Evolutionary conservation across 1,284 basidiomycete genomes (phyloP).

Genomic region (Phylloporus sp.): DNA sequence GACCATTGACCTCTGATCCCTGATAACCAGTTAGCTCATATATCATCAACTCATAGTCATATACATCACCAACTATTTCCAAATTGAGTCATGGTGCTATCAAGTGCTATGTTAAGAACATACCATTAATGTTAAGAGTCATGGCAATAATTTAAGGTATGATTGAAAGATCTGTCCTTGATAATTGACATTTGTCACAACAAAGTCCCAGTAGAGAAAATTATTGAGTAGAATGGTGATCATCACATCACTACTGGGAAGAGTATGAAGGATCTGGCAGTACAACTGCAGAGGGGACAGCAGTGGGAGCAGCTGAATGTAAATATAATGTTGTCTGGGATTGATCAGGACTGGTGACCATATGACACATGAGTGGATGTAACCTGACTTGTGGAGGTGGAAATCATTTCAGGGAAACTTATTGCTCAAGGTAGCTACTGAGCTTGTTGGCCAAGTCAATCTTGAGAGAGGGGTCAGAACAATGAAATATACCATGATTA

Average conservation of each 20-base stretch:
- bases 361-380: slow-evolving; percentile 27
- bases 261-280: slow-evolving; percentile 50
- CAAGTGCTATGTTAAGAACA: slow-evolving; percentile 29
- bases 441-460: slow-evolving; percentile 8
- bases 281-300: slow-evolving; percentile 54
- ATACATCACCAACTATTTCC: slow-evolving; percentile 48
- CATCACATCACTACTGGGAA: slow-evolving; percentile 50
- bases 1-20: slow-evolving; percentile 55
- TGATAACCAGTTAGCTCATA: slow-evolving; percentile 63
- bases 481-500: neutral
- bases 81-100: slow-evolving; percentile 11
- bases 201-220: slow-evolving; percentile 69
- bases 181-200: slow-evolving; percentile 55
- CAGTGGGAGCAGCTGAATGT: slow-evolving; percentile 31
- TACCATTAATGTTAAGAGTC: slow-evolving; percentile 59
- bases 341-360: slow-evolving; percentile 61
- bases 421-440: slow-evolving; percentile 33
- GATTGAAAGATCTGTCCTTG: slow-evolving; percentile 68
- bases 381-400: neutral
- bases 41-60: slow-evolving; percentile 67
- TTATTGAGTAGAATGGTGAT: slow-evolving; percentile 67
- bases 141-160: slow-evolving; percentile 59
- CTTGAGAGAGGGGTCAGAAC: slow-evolving; percentile 21
- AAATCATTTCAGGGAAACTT: slow-evolving; percentile 30
- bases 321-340: slow-evolving; percentile 51